These are phyloP conservation scores for Inosperma sp. DNA, from an alignment of 768 basidiomycete species.

Conservation along the genomic window DNA sequence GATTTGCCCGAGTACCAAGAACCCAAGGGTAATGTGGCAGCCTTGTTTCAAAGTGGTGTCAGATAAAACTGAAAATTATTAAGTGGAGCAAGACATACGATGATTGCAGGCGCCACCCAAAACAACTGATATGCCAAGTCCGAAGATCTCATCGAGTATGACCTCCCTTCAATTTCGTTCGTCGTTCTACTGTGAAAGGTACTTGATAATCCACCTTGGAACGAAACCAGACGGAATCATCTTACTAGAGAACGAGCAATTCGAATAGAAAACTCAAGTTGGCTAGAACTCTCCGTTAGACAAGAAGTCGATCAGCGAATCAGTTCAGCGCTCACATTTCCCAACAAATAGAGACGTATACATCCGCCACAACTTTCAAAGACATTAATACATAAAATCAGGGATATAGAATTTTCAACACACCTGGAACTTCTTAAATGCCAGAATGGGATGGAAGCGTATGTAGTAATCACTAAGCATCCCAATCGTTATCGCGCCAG, in stretches of 20 bases:
- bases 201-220: conserved; percentile 1
- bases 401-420: conserved; percentile 3
- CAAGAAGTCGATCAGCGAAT: background rate
- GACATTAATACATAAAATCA: background rate
- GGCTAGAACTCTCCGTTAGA: background rate
- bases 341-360: conserved; percentile 74
- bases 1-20: conserved; percentile 57
- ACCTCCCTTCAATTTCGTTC: conserved; percentile 57
- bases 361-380: conserved; percentile 61
- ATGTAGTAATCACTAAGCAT: conserved; percentile 50
- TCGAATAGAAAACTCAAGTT: conserved; percentile 51
- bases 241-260: conserved; percentile 64
- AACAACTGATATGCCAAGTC: conserved; percentile 76
- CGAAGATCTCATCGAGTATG: conserved; percentile 56
- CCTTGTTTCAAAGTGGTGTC: conserved; percentile 21
- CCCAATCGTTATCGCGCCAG: conserved; percentile 52
- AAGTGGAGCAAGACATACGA: conserved; percentile 42
- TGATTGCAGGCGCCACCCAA: conserved; percentile 48
- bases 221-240: background rate
- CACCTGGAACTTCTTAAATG: conserved; percentile 53
- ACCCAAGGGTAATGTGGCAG: conserved; percentile 57
- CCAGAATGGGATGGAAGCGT: conserved; percentile 46
- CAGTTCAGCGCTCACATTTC: conserved; percentile 18
- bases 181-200: conserved; percentile 50
- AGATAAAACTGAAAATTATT: background rate